A percentile compares a stretch with the other conserved stretches of the same genome.
phyloP scores from a whole-genome alignment of 192 early-diverging fungal species.

The Coemansia sp. region DNA sequence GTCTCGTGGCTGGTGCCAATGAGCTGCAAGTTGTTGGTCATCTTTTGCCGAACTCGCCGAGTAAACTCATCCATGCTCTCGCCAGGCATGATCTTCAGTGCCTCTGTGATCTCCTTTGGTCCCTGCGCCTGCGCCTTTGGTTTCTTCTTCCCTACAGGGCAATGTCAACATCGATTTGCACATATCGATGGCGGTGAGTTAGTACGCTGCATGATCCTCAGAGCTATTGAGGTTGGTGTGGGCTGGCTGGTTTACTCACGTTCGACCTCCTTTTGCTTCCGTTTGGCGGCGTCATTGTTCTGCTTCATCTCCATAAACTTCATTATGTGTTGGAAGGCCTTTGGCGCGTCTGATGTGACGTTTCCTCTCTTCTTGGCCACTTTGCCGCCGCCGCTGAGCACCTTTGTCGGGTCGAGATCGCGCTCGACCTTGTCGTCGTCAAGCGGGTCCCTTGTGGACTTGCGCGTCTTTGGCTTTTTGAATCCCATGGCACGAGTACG shows the following conservation, averaged over 20 bases:
- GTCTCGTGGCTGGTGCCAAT: slow-evolving; percentile 16
- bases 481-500: slow-evolving; percentile 33
- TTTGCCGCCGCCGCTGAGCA: slow-evolving; percentile 41
- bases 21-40: slow-evolving; percentile 38
- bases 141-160: background rate
- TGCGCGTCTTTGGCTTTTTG: slow-evolving; percentile 43
- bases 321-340: slow-evolving; percentile 43
- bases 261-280: slow-evolving; percentile 8
- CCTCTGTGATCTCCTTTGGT: slow-evolving; percentile 22
- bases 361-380: slow-evolving; percentile 23
- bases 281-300: slow-evolving; percentile 23
- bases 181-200: background rate
- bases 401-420: slow-evolving; percentile 41
- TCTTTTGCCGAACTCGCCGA: slow-evolving; percentile 36
- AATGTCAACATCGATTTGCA: too few relatives aligned
- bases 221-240: background rate
- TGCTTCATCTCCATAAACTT: slow-evolving; percentile 38
- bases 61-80: slow-evolving; percentile 45
- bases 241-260: background rate
- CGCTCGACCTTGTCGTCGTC: slow-evolving; percentile 30
- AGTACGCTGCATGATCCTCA: background rate
- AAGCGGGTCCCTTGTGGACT: slow-evolving; percentile 9
- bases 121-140: background rate
- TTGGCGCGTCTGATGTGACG: slow-evolving; percentile 34
- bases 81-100: slow-evolving; percentile 38